These are phyloP conservation scores for Sporisorium iseilematis-ciliati DNA, from an alignment of 1,284 basidiomycete genomes.

Conservation along the genomic window DNA sequence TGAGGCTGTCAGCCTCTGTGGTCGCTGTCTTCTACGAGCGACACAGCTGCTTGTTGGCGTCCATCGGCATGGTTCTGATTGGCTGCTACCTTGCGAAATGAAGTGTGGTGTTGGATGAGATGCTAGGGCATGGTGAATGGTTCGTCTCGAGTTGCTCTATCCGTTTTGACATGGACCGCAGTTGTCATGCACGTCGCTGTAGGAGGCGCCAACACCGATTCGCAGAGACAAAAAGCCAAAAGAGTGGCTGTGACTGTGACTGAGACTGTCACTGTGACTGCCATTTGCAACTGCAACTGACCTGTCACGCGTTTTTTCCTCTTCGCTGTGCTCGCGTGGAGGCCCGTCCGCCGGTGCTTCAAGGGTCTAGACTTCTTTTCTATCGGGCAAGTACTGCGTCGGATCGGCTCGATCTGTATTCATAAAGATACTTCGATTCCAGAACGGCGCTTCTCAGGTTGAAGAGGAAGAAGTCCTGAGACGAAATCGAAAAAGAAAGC, in stretches of 20 bases:
- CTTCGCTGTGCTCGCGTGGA: conserved; percentile 24
- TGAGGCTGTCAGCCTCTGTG: neutral
- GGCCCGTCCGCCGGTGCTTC: conserved; percentile 21
- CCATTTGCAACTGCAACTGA: neutral
- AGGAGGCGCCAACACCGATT: conserved; percentile 12
- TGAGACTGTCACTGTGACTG: too few relatives aligned
- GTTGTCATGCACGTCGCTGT: conserved; percentile 11
- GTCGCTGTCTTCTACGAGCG: conserved; percentile 3
- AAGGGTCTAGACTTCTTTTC: neutral
- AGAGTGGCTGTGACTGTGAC: too few relatives aligned
- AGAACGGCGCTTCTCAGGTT: too few relatives aligned
- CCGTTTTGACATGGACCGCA: conserved; percentile 2
- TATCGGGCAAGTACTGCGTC: neutral
- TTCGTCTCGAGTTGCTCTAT: neutral
- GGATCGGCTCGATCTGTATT: neutral
- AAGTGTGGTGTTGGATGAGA: neutral
- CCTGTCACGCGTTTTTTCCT: conserved; percentile 7
- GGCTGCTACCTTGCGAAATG: neutral
- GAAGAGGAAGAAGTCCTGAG: too few relatives aligned
- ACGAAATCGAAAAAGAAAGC: too few relatives aligned
- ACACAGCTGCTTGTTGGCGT: neutral
- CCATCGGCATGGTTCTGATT: conserved; percentile 1
- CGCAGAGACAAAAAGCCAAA: conserved; percentile 1
- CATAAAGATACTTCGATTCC: neutral
- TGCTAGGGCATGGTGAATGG: conserved; percentile 4